Evolutionary conservation across 108 stramenopile species (phyloP), one percentile per base, ranked within the genome.

Genomic region (Nitzschia sp.): DNA sequence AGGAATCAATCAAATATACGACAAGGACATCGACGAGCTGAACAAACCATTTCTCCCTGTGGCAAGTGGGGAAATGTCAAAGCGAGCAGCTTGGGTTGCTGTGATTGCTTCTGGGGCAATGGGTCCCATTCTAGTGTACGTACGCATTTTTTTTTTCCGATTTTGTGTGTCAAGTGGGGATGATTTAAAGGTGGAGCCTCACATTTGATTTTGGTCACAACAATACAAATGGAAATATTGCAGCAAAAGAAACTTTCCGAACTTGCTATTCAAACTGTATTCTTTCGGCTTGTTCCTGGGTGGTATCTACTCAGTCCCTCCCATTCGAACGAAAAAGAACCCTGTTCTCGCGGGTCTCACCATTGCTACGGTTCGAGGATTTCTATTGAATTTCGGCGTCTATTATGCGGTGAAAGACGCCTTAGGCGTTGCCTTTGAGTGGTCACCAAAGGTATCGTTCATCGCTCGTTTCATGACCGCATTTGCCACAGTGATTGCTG

Each of bases 1-100:
- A 30, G 97, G 97, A 22, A 98, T 98, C 57, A 98, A 98, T 77
- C 97, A 98, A 52, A 96, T 98, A 58, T 98, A 86, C 66, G 97
- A 98, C 69, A 87, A 88, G 52, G 86, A 94, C 19, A 96, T 98
- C 66, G 97, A 98, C 70, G 84, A 94, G 69, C 67, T 98, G 80
- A 98, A 98, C 78, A 98, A 98, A 68, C 97, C 97, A 2, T 96
- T 96, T 69, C 78, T 98, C 33, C 97, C 97, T 6, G 89, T 98
- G 28, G 97, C 96, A 0, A 92, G 94, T 60, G 94, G 95, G n/a
- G 93, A 94, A 81, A 90, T 98, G 92, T 80, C 87, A 19, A 88
- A 68, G 63, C 63, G 67, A 45, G 58, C 77, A 13, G 97, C 97
- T 13, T 97, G 96, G 96, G 50, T 68, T 45, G 65, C 95, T 19